phyloP scores from a whole-genome alignment of 2,329 filamentous ascomycete genomes.

The Talaromyces verruculosus region DNA sequence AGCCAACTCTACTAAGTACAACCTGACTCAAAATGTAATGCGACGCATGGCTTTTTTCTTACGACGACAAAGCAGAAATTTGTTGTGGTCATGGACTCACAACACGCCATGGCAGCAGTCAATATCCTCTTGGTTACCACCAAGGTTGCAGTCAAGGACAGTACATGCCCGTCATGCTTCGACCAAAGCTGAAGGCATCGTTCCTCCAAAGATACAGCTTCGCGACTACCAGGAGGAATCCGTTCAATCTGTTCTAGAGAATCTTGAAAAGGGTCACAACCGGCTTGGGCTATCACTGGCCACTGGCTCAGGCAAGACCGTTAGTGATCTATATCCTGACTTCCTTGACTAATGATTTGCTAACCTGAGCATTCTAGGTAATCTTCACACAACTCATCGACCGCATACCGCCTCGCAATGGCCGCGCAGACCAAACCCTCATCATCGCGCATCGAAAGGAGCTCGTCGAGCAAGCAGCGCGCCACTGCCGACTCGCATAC shows the following conservation, averaged over 20 bases:
- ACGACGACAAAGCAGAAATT: constrained; percentile 27
- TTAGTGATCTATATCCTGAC: constrained; percentile 41
- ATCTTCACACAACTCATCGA: constrained; percentile 96
- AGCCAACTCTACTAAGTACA: not conserved
- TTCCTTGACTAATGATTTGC: not conserved
- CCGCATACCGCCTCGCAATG: constrained; percentile 60
- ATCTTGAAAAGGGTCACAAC: constrained; percentile 70
- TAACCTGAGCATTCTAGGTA: constrained; percentile 56
- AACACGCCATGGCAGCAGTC: constrained; percentile 14
- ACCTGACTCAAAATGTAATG: constrained; percentile 21
- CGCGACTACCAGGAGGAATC: constrained; percentile 90
- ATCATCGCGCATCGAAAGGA: constrained; percentile 91
- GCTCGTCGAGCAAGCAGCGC: constrained; percentile 88
- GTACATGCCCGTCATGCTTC: not conserved
- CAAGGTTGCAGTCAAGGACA: constrained; percentile 28
- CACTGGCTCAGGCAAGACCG: constrained; percentile 86
- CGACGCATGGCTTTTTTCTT: constrained; percentile 34
- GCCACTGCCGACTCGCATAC: constrained; percentile 78
- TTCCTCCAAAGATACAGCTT: constrained; percentile 55
- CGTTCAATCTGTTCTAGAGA: constrained; percentile 73
- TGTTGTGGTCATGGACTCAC: constrained; percentile 25
- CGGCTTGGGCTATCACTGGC: constrained; percentile 81
- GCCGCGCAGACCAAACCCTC: constrained; percentile 70
- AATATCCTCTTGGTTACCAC: constrained; percentile 29
- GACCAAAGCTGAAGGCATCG: not conserved